Conservation (phyloP, 73 alveolate genomes). For the Paramecium caudatum region DNA sequence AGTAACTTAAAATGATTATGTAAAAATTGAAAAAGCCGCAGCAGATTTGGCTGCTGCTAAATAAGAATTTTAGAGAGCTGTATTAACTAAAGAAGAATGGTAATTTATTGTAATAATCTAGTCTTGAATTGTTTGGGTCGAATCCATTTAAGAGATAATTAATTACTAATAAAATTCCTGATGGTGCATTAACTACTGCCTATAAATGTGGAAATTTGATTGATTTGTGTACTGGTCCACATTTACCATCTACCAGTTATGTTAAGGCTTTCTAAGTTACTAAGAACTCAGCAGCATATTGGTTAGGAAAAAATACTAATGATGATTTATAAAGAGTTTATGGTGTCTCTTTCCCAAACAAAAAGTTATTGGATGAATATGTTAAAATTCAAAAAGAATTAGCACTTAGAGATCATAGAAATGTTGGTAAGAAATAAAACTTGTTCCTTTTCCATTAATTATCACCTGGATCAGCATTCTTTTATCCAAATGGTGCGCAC, state of each 20-base stretch:
- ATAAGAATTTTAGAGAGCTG: conserved; percentile 96
- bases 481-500: conserved; percentile 96
- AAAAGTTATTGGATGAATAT: conserved; percentile 98
- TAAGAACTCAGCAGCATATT: conserved; percentile 99
- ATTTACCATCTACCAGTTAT: conserved; percentile 95
- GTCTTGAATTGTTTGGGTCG: conserved; percentile 93
- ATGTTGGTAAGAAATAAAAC: conserved; percentile 97
- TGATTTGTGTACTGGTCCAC: conserved; percentile 99
- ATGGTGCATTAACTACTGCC: conserved; percentile 97
- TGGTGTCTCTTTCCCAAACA: conserved; percentile 98
- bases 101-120: not conserved
- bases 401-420: conserved; percentile 99
- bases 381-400: conserved; percentile 96
- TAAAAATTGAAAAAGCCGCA: conserved; percentile 92
- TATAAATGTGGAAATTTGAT: conserved; percentile 98
- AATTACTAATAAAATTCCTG: conserved; percentile 97
- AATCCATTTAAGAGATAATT: conserved; percentile 99
- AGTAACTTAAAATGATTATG: conserved; percentile 92
- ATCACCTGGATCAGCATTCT: conserved; percentile 99
- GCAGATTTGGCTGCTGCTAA: conserved; percentile 88
- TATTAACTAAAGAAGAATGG: conserved; percentile 96
- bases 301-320: conserved; percentile 98
- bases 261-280: conserved; percentile 98
- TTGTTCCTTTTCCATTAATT: conserved; percentile 95
- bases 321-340: conserved; percentile 99